Evolutionary conservation across 2,329 filamentous ascomycete species (phyloP), one percentile per base, ranked within the genome.

Genomic region (Ceratocystiopsis sp.): DNA sequence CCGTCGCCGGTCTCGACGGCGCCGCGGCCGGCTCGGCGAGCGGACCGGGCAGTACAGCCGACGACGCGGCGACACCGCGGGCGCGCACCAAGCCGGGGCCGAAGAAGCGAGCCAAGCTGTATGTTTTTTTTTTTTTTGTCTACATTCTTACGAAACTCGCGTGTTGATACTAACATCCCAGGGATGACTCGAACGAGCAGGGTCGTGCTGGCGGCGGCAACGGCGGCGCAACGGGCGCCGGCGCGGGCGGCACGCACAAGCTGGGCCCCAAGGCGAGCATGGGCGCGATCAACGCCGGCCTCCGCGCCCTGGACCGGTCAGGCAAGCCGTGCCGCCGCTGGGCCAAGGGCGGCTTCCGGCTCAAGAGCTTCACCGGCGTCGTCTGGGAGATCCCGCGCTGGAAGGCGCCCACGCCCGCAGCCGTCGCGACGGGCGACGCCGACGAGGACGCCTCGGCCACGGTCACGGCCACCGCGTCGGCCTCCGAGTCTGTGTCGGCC

Each of bases 191-290:
- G 29, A 68, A 69, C 29, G 68, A 75, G 55, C 75, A 80, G 52
- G 69, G 73, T 56, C 65, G 48, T 16, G 43, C 60, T n/a, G n/a
- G n/a, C n/a, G n/a, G n/a, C n/a, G n/a, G n/a, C n/a, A n/a, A n/a
- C n/a, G n/a, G n/a, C n/a, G n/a, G n/a, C n/a, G n/a, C n/a, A n/a
- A n/a, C n/a, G n/a, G n/a, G n/a, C 61, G 52, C 60, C 47, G 65
- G 69, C 53, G 62, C 67, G 38, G 64, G 65, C 7, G 69, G 69
- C 43, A 67, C 69, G 41, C 84, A 89, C 62, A 93, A 93, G 60
- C 79, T 96, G 21, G 89, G 89, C 4, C 91, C 91, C 52, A 96
- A 95, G 62, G 89, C 89, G 42, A 96, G 95, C 59, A 84, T 89
- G 55, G 91, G 91, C 50, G 89, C 89, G 46, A 98, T 98, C 69